Conservation (phyloP, 805 yeast genomes). For the Saccharomycopsis selenospora region DNA sequence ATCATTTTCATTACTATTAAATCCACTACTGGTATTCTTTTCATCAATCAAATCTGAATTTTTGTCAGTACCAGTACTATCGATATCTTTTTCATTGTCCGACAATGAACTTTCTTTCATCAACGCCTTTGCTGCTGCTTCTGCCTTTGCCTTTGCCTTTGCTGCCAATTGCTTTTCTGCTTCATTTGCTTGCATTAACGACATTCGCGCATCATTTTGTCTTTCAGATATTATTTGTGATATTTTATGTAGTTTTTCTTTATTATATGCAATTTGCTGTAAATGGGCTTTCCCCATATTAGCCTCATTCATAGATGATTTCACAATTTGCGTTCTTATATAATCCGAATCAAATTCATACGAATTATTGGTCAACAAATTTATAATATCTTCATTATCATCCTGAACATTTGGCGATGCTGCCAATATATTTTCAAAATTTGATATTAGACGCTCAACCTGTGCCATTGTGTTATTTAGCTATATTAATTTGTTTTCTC, state of each 20-base stretch:
- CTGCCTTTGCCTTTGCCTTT: background rate
- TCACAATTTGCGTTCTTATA: conserved; percentile 7
- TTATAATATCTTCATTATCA: background rate
- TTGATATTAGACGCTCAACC: too few relatives aligned
- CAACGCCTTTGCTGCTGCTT: background rate
- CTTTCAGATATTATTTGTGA: background rate
- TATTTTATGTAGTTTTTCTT: background rate
- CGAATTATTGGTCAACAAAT: conserved; percentile 4
- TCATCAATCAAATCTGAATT: background rate
- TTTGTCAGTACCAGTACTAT: background rate
- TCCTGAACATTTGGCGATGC: background rate
- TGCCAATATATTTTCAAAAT: too few relatives aligned
- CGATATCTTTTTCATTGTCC: background rate
- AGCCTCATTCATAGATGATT: background rate
- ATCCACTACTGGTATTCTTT: background rate
- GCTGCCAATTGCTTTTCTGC: background rate
- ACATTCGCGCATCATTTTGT: conserved; percentile 3
- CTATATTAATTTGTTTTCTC: too few relatives aligned
- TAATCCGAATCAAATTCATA: conserved; percentile 13
- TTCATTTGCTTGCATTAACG: conserved; percentile 2
- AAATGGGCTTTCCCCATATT: background rate
- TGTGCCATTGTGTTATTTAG: too few relatives aligned
- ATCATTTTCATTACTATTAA: background rate
- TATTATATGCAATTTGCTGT: background rate
- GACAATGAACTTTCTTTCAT: background rate